Evolutionary conservation across 169 alveolate genomes (phyloP), one percentile per base, ranked within the genome.

Genomic region (Haemoproteus tartakovskyi): DNA sequence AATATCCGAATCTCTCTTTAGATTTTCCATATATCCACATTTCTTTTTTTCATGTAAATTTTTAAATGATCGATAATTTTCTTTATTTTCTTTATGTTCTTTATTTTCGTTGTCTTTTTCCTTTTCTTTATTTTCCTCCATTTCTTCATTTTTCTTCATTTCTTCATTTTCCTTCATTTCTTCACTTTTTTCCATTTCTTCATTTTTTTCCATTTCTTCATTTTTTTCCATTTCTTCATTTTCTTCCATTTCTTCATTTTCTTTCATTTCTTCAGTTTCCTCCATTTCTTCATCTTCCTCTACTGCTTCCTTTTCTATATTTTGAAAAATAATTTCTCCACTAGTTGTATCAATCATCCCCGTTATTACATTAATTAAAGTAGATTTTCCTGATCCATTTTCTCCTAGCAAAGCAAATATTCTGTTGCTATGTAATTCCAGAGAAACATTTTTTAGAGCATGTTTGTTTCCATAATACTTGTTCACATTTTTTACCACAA

Each of bases 331-430:
- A 2, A 67, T 67, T 51, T 67, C 67, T 8, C 82, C 82, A n/a
- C 47, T 29, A 45, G 51, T 60, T 21, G 51, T 52, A 3, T 36
- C 54, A 18, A 67, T 67, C 82, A 67, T 67, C 26, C 43, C 19
- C 3, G 82, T 67, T 9, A 67, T 67, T 11, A 67, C 54, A 45
- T 67, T 67, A 40, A 67, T 67, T n/a, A 67, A 51, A 9, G 82
- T 67, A 1, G 82, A 67, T 56, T 67, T 67, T 11, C 82, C 82
- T 3, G 82, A 67, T 24, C 82, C 82, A 22, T 67, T 67, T 40
- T 67, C 82, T 30, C 82, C 82, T 6, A 67, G 26, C 59, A 67
- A 30, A 18, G 54, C 82, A 33, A 67, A 67, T 38, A 67, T 51
- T 19, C 70, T 14, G n/a, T 67, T 67, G 18, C 63, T 67, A 12